Conservation (phyloP, 2,329 filamentous ascomycete species). For the Fusarium sarcochroum region DNA sequence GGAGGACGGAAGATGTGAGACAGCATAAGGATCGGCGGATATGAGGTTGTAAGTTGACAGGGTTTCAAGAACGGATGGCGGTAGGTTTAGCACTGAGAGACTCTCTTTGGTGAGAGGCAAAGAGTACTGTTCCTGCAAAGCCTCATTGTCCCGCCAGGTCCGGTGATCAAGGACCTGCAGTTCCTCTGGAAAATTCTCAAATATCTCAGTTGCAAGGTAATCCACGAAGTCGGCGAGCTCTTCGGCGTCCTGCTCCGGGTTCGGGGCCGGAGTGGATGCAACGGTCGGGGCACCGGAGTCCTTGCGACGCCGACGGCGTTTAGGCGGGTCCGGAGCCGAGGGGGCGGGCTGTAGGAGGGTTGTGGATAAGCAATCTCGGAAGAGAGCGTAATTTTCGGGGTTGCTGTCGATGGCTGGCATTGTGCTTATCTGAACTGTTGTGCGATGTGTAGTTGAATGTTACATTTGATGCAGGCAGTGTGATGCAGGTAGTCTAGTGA, state of each 20-base stretch:
- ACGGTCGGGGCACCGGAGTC: conserved; percentile 24
- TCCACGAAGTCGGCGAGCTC: conserved; percentile 86
- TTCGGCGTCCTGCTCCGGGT: conserved; percentile 62
- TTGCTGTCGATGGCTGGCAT: conserved; percentile 43
- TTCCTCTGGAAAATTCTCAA: conserved; percentile 72
- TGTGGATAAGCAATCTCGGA: conserved; percentile 81
- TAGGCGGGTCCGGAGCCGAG: conserved; percentile 57
- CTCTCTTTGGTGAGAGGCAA: conserved; percentile 69
- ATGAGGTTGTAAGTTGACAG: conserved; percentile 77
- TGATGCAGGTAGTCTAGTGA: conserved; percentile 20
- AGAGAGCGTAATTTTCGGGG: conserved; percentile 65
- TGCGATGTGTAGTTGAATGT: conserved; percentile 4
- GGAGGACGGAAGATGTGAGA: conserved; percentile 55
- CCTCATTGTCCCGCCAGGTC: conserved; percentile 57
- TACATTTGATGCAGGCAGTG: conserved; percentile 1
- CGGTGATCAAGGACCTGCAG: conserved; percentile 75
- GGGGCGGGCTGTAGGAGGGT: conserved; percentile 75
- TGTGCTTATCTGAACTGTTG: conserved; percentile 2
- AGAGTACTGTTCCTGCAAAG: conserved; percentile 69
- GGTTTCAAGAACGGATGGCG: conserved; percentile 73
- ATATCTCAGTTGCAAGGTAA: conserved; percentile 80
- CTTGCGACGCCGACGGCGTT: conserved; percentile 58
- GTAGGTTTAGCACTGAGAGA: conserved; percentile 66
- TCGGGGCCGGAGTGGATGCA: conserved; percentile 26
- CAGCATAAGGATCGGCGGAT: conserved; percentile 52